Base-by-base conservation (phyloP, 371 early-diverging fungal genomes). In the Apophysomyces ossiformis region DNA sequence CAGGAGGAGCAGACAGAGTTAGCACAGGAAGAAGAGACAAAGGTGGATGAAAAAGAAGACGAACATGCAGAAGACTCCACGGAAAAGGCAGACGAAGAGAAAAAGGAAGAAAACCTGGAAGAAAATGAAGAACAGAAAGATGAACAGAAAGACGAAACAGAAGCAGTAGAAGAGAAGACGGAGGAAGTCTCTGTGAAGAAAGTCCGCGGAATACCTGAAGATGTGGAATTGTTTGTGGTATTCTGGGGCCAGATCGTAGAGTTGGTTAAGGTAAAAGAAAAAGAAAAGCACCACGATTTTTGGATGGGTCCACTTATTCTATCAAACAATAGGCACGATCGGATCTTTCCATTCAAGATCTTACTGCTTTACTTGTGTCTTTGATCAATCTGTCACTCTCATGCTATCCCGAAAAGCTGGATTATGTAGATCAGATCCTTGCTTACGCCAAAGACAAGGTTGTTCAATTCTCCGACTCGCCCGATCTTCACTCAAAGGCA, bases 241-340 rank as follows among this genome's bases (percentile, higher is more conserved):
- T 97, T 98, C 73, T 98, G 99, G 99, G 84, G 76, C 12, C 94
- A 96, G 74, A 92, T 98, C 67, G 90, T 92, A 41, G 92, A 92
- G 54, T 84, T 97, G 9, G 91, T 98, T 47, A 91, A 92, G 84
- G 92, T 93, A 77, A 67, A 38, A 35, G n/a, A 38, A 13, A 6
- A 9, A 6, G 36, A 41, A 15, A 16, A 56, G 5, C 5, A 65
- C 37, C 1, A 32, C 36, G 11, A 8, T 54, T 32, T 32, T 7
- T 60, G 44, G 21, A 44, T 26, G 50, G 16, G 32, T 41, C 13
- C 5, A 26, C 26, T 15, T 54, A 5, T 7, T 56, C 18, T n/a
- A 16, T 35, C 9, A 7, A 5, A 4, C 13, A 37, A 12, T 61
- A 78, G 75, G 74, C 70, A 35, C 92, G 97, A 13, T 93, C 94